Conservation (phyloP, 2,329 filamentous ascomycete species). For the Nothopassalora personata region DNA sequence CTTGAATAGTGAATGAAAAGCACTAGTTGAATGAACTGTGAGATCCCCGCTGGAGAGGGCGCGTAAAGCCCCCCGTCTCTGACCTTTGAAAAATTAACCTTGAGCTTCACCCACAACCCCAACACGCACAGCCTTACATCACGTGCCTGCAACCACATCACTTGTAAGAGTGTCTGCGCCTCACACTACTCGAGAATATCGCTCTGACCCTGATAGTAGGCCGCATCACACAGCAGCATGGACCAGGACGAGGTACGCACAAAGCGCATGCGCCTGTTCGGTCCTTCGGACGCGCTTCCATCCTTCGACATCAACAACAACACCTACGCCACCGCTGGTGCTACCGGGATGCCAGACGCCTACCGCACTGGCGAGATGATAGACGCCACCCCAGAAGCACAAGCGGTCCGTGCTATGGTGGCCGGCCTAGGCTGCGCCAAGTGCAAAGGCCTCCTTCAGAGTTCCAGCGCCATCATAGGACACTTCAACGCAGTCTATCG, state of each 20-base stretch:
- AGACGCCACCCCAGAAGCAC: neutral
- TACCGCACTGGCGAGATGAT: neutral
- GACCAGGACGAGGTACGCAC: conserved; percentile 5
- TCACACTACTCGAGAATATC: neutral
- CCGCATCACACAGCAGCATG: neutral
- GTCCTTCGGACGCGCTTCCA: neutral
- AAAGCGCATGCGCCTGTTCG: conserved; percentile 6
- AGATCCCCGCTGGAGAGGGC: neutral
- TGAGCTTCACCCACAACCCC: neutral
- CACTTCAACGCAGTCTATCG: neutral
- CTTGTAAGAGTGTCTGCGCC: neutral
- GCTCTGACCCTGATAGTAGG: neutral
- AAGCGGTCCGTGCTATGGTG: neutral
- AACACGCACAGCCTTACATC: neutral
- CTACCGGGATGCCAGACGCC: neutral
- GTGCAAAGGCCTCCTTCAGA: neutral
- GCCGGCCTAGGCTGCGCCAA: neutral
- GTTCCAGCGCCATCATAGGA: neutral
- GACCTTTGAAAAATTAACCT: neutral
- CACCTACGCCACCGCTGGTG: neutral
- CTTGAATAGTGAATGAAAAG: neutral
- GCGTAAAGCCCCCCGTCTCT: neutral
- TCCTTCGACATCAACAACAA: neutral
- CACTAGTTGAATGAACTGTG: neutral
- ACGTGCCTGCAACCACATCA: neutral